Base-by-base conservation (phyloP, 2,329 filamentous ascomycete genomes). In the Endoconidiophora laricicola region DNA sequence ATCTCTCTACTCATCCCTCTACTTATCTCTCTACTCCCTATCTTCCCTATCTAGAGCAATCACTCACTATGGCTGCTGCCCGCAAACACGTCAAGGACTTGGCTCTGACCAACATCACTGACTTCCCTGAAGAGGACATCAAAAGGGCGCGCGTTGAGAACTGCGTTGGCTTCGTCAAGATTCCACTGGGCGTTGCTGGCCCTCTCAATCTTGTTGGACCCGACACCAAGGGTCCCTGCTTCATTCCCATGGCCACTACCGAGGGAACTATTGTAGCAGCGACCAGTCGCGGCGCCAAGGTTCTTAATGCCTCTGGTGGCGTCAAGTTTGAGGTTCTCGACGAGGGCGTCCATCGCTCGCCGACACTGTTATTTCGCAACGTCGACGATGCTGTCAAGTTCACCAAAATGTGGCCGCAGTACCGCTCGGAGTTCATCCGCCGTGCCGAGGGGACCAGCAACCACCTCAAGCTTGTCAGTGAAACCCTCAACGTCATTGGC, bases 211-310 rank as follows among this genome's bases (percentile, higher is more conserved):
- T 50, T 33, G 14, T n/a, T 16, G 23, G 23, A 20, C 10, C 22
- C 6, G 48, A 33, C 22, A 29, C 16, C n/a, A 20, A 38, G 14
- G 14, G 33, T 4, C 20, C 42, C 22, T 38, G 20, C 23, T 46
- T 36, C 26, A 42, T 43, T n/a, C 22, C 48, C 22, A 41, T 50
- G 42, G 48, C 29, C 43, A 45, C 44, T 10, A 38, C 24, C 22
- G 48, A 50, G 23, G 48, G 48, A 29, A 46, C 48, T 7, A 10
- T 50, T 2, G 44, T 50, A 2, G 48, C 48, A 3, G 33, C 26
- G 4, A 26, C 22, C 12, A 20, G 26, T n/a, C 48, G 48, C 3
- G 48, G 48, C 38, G 48, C 48, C 43, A 50, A 50, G 33, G 48
- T 33, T 24, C 33, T 50, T n/a, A 39, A 37, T 24, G 16, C 26